A percentile compares a stretch with the other conserved stretches of the same genome.
These are phyloP conservation scores for Filobasidium uniguttulatum DNA, from an alignment of 1,284 basidiomycete species.

Conservation along the genomic window DNA sequence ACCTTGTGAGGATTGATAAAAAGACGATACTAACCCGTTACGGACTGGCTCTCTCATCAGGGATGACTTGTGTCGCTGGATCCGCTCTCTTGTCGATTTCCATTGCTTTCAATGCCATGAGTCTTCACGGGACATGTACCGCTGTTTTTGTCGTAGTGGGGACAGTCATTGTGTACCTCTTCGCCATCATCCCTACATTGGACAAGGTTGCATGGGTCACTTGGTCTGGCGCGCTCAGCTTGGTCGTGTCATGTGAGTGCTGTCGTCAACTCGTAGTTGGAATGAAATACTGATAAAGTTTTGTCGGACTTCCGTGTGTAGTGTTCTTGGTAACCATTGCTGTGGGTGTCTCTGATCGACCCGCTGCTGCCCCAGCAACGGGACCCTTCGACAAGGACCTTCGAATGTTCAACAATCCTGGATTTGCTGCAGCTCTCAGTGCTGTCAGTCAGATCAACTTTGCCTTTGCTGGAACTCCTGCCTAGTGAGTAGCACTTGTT, in stretches of 20 bases:
- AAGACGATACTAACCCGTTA: neutral
- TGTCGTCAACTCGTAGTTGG: slow-evolving; percentile 19
- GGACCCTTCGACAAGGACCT: slow-evolving; percentile 25
- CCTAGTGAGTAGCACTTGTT: slow-evolving; percentile 13
- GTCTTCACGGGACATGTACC: slow-evolving; percentile 13
- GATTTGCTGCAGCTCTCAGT: slow-evolving; percentile 28
- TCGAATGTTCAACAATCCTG: slow-evolving; percentile 17
- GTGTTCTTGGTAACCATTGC: slow-evolving; percentile 23
- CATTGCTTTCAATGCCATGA: slow-evolving; percentile 35
- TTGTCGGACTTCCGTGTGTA: slow-evolving; percentile 17
- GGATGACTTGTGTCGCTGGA: slow-evolving; percentile 15
- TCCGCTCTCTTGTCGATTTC: slow-evolving; percentile 26
- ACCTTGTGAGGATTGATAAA: neutral
- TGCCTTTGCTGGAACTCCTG: slow-evolving; percentile 20
- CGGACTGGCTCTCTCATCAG: slow-evolving; percentile 4
- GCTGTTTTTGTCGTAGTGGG: slow-evolving; percentile 4
- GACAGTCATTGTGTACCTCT: neutral
- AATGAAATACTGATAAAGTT: too few relatives aligned
- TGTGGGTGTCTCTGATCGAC: slow-evolving; percentile 32
- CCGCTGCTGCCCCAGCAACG: slow-evolving; percentile 25
- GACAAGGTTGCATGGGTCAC: slow-evolving; percentile 18
- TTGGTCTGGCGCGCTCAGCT: slow-evolving; percentile 26
- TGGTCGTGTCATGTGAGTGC: slow-evolving; percentile 17
- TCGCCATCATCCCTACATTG: slow-evolving; percentile 2
- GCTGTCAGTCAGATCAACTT: slow-evolving; percentile 27